These are phyloP conservation scores for Cercospora canescens DNA, from an alignment of 2,329 filamentous ascomycete genomes.

Conservation along the genomic window DNA sequence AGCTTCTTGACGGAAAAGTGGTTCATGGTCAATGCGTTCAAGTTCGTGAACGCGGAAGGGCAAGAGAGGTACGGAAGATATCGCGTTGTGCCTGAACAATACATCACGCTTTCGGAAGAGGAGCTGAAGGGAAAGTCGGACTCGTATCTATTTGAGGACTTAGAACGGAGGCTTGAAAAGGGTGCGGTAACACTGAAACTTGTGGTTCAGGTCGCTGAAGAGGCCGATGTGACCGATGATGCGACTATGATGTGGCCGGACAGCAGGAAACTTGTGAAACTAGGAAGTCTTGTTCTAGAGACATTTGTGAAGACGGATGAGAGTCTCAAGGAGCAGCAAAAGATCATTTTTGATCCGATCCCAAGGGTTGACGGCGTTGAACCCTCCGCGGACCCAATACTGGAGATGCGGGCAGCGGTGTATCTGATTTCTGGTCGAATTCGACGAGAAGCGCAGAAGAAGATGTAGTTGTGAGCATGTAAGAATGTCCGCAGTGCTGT, in stretches of 20 bases:
- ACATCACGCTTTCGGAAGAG: slow-evolving; percentile 39
- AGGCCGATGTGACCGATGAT: slow-evolving; percentile 51
- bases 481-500: not conserved
- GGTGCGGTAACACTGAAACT: slow-evolving; percentile 50
- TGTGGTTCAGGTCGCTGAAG: slow-evolving; percentile 51
- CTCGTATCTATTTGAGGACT: slow-evolving; percentile 53
- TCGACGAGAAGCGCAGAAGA: slow-evolving; percentile 40
- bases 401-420: slow-evolving; percentile 57
- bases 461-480: not conserved
- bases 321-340: slow-evolving; percentile 49
- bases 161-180: slow-evolving; percentile 40
- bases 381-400: slow-evolving; percentile 54
- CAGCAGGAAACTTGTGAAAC: slow-evolving; percentile 49
- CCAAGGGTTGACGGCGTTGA: slow-evolving; percentile 57
- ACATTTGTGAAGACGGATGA: slow-evolving; percentile 36
- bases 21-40: slow-evolving; percentile 53
- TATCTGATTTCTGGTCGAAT: slow-evolving; percentile 58
- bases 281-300: slow-evolving; percentile 52
- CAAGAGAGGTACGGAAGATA: slow-evolving; percentile 52
- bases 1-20: slow-evolving; percentile 53
- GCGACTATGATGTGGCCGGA: slow-evolving; percentile 57
- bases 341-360: slow-evolving; percentile 60
- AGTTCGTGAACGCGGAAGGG: slow-evolving; percentile 43
- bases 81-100: slow-evolving; percentile 49
- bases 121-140: slow-evolving; percentile 40